Evolutionary conservation across 345 rosid genomes (phyloP), one percentile per base, ranked within the genome.

Genomic region (Pistacia vera): DNA sequence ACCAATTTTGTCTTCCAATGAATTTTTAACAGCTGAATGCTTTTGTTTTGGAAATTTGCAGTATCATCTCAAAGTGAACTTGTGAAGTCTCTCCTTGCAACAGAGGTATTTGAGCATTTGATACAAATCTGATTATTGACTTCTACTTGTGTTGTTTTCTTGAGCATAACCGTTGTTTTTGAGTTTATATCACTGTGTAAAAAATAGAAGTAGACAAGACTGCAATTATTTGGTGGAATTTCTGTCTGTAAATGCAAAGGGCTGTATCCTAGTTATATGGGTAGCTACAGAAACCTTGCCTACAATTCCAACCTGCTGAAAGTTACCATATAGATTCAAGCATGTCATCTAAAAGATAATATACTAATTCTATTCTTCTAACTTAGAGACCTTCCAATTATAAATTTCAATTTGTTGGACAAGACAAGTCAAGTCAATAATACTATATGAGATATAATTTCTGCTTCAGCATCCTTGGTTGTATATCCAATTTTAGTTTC

Each of bases 51-150:
- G 63, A 70, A 78, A 67, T 68, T 81, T 78, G 81, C 91, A 96
- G 99, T 83, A 56, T 92, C 99, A 66, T 74, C 93, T 72, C 88
- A 91, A 81, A 70, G 83, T 18, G 95, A 93, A 76, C 93, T 92
- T 71, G 90, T 93, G 74, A 89, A 85, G 61, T 86, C 95, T 74
- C 97, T 96, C 80, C 99, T 96, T 70, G 85, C 85, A 68, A 85
- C 99, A 22, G 99, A 88, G 94, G 99, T 96, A 85, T 54, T 80
- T 64, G 59, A 28, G 28, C 70, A 51, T 74, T 33, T 35, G 55
- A 64, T 36, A 36, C 51, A 54, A 20, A 58, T 54, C 7, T 64
- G 22, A 35, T 8, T 36, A 18, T 33, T 73, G 70, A n/a, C 30
- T 20, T 13, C 66, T 36, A 59, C 28, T 35, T 13, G 63, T 9